These are phyloP conservation scores for Sphenostylis stenocarpa DNA, from an alignment of 306 rosid species.

Conservation along the genomic window DNA sequence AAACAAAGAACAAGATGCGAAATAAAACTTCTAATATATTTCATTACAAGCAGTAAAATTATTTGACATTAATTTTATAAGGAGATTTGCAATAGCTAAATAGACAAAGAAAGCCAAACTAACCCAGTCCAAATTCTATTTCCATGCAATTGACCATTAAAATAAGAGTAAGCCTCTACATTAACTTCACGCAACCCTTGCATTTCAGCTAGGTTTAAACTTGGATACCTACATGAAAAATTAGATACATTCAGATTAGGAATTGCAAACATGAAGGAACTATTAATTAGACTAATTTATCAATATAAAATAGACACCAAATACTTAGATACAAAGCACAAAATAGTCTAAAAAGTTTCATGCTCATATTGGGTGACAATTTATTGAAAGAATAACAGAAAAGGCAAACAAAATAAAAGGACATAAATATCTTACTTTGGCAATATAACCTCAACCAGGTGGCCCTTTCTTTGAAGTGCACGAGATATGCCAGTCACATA, in stretches of 20 bases:
- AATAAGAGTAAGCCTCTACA: conserved; percentile 67
- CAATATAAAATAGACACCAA: conserved; percentile 6
- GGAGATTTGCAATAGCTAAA: background rate
- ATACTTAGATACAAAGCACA: background rate
- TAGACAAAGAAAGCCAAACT: conserved; percentile 35
- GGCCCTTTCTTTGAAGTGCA: conserved; percentile 89
- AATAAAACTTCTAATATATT: conserved; percentile 25
- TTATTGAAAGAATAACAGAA: conserved; percentile 13
- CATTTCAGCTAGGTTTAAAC: conserved; percentile 66
- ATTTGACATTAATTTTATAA: conserved; percentile 12
- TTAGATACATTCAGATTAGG: conserved; percentile 32
- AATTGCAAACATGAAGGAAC: conserved; percentile 21
- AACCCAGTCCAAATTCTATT: conserved; percentile 90
- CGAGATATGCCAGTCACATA: conserved; percentile 84
- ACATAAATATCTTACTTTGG: conserved; percentile 63
- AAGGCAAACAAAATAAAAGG: conserved; percentile 25
- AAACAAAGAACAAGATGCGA: conserved; percentile 13
- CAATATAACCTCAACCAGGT: conserved; percentile 85
- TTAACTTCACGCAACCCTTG: conserved; percentile 67
- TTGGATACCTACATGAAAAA: conserved; percentile 53
- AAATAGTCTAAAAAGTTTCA: conserved; percentile 25
- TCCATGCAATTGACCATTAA: conserved; percentile 77
- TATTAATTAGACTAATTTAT: background rate
- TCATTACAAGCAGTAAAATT: conserved; percentile 8
- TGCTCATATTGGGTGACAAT: background rate